phyloP scores from a whole-genome alignment of 192 early-diverging fungal species.

The Gamsiella multidivaricata region DNA sequence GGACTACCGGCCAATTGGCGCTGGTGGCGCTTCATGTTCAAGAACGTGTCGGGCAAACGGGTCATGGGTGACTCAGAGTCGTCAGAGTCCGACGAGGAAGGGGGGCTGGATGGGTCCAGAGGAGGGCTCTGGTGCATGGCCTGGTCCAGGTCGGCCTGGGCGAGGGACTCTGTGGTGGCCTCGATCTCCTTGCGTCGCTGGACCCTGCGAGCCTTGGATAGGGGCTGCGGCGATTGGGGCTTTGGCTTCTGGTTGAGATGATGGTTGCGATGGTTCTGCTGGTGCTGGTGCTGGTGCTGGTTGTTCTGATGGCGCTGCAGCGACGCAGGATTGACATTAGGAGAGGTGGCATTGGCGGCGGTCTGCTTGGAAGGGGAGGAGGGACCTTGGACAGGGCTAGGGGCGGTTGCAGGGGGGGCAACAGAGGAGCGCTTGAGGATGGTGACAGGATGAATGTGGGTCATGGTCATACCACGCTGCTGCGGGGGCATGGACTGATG shows the following conservation, averaged over 20 bases:
- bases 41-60: constrained; percentile 10
- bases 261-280: constrained; percentile 18
- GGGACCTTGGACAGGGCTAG: background rate
- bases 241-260: constrained; percentile 14
- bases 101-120: constrained; percentile 40
- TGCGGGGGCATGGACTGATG: constrained; percentile 39
- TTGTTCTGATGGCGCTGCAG: background rate
- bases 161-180: constrained; percentile 50
- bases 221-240: constrained; percentile 18
- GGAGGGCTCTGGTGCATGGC: constrained; percentile 32
- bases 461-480: constrained; percentile 12
- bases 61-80: constrained; percentile 42
- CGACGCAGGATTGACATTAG: background rate
- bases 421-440: constrained; percentile 35
- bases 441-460: constrained; percentile 7
- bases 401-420: background rate
- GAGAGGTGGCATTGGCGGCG: background rate
- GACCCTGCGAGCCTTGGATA: constrained; percentile 57
- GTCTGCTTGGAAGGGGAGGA: background rate
- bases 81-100: constrained; percentile 44
- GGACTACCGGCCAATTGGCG: constrained; percentile 11
- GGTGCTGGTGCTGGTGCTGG: constrained; percentile 12
- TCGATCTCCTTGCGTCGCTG: constrained; percentile 59
- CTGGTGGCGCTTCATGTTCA: background rate
- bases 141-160: constrained; percentile 29